These are phyloP conservation scores for Plasmodium coatneyi DNA, from an alignment of 169 alveolate genomes.

Conservation along the genomic window DNA sequence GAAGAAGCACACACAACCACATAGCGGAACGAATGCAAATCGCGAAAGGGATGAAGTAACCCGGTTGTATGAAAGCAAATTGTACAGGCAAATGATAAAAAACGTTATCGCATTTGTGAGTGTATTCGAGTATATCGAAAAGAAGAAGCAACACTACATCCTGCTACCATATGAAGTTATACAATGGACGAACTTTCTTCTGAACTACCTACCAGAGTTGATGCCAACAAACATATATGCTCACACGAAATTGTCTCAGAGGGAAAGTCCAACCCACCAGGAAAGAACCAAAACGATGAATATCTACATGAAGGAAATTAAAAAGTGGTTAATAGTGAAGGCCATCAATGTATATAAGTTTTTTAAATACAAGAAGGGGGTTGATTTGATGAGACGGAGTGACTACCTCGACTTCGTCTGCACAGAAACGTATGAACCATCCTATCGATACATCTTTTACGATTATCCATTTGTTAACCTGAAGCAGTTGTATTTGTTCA, in stretches of 20 bases:
- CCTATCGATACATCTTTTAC: slow-evolving; percentile 21
- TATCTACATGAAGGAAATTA: slow-evolving; percentile 55
- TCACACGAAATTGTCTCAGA: slow-evolving; percentile 30
- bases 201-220: slow-evolving; percentile 75
- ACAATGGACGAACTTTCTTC: slow-evolving; percentile 85
- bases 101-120: slow-evolving; percentile 77
- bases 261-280: slow-evolving; percentile 65
- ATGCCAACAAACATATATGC: slow-evolving; percentile 77
- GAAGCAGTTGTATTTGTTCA: slow-evolving; percentile 89
- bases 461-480: slow-evolving; percentile 79
- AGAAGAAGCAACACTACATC: slow-evolving; percentile 81
- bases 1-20: background rate
- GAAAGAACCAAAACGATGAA: slow-evolving; percentile 46
- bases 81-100: slow-evolving; percentile 72
- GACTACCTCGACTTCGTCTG: slow-evolving; percentile 25
- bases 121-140: slow-evolving; percentile 74
- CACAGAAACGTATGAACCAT: slow-evolving; percentile 10
- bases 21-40: background rate
- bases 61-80: slow-evolving; percentile 42
- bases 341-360: slow-evolving; percentile 61
- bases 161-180: slow-evolving; percentile 88
- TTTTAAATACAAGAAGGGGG: slow-evolving; percentile 23
- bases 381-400: slow-evolving; percentile 9
- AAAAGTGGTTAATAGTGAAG: slow-evolving; percentile 54
- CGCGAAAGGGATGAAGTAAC: background rate